Base-by-base conservation (phyloP, 495 filamentous ascomycete genomes). In the Penicillium coffeae region DNA sequence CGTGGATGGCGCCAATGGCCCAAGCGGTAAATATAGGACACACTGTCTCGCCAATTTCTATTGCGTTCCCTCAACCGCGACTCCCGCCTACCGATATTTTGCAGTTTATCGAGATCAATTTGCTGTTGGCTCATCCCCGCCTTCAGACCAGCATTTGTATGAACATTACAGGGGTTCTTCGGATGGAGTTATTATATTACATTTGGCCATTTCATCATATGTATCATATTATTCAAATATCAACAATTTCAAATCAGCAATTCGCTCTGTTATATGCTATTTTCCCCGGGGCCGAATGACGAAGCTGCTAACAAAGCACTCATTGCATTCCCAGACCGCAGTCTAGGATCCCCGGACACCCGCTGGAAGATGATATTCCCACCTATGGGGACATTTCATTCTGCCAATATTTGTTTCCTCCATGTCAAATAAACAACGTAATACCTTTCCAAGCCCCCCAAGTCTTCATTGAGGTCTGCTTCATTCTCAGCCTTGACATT, bases 1-100 rank as follows among this genome's bases (percentile, higher is more conserved):
- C 75, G 82, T 66, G 88, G 86, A 42, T 96, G 91, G 93, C 90
- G 84, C 71, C 88, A 89, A 65, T 98, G 81, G 80, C 93, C 93
- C 58, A 90, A 65, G 64, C 60, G 70, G 63, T 72, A 62, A 68
- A 62, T 15, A 16, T 30, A 4, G 20, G 40, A 22, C 21, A 34
- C 6, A 16, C 45, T 15, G 22, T 34, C 15, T 44, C 38, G 42
- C 37, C 40, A 51, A 51, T 40, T 51, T 51, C 54, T 4, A 10
- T 30, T 30, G 25, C 10, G 10, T 30, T 30, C 10, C 25, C 5
- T 30, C 5, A 30, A 30, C 4, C 4, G 5, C 25, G 25, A 30
- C 25, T 30, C 10, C 25, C 10, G 10, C 25, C 25, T 5, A 30
- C 5, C 25, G 25, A 30, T 10, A 4, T 4, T 30, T 30, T 30